A percentile compares a stretch with the other conserved stretches of the same genome.
These are phyloP conservation scores for Neoboletus magnificus DNA, from an alignment of 768 basidiomycete species.

Conservation along the genomic window DNA sequence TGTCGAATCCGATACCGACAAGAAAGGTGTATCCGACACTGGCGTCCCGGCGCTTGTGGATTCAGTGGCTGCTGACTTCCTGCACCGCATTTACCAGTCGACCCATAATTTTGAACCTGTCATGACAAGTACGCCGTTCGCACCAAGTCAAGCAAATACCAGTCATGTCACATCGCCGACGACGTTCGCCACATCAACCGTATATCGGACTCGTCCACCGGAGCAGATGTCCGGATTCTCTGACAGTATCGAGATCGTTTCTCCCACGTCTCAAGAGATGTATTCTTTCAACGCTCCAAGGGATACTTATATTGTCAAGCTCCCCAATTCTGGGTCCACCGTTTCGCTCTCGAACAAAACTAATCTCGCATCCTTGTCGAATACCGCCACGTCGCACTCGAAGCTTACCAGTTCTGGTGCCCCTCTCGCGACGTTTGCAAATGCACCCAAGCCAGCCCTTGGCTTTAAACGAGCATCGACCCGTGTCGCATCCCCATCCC, in stretches of 20 bases:
- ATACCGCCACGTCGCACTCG: not conserved
- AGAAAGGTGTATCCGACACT: not conserved
- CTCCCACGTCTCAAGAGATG: conserved; percentile 3
- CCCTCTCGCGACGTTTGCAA: not conserved
- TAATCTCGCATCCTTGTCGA: not conserved
- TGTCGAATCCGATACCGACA: not conserved
- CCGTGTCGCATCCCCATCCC: conserved; percentile 9
- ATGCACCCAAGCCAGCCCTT: not conserved
- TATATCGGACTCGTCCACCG: not conserved
- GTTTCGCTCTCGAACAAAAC: not conserved
- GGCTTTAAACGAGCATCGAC: not conserved
- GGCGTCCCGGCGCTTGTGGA: not conserved
- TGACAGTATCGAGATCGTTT: not conserved
- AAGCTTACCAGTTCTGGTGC: not conserved
- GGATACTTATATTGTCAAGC: conserved; percentile 13
- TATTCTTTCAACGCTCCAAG: conserved; percentile 3
- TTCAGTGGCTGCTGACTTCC: not conserved
- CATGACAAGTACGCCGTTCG: conserved; percentile 18
- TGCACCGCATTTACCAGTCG: not conserved
- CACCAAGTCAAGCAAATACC: not conserved
- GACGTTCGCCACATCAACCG: not conserved
- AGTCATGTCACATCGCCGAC: not conserved
- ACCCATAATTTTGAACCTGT: conserved; percentile 11
- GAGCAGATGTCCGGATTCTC: not conserved
- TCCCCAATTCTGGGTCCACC: conserved; percentile 3